Percentiles rank a stretch among this genome's conserved stretches.
These are phyloP conservation scores for Globisporangium iwayamae DNA, from an alignment of 352 stramenopile species.

Conservation along the genomic window DNA sequence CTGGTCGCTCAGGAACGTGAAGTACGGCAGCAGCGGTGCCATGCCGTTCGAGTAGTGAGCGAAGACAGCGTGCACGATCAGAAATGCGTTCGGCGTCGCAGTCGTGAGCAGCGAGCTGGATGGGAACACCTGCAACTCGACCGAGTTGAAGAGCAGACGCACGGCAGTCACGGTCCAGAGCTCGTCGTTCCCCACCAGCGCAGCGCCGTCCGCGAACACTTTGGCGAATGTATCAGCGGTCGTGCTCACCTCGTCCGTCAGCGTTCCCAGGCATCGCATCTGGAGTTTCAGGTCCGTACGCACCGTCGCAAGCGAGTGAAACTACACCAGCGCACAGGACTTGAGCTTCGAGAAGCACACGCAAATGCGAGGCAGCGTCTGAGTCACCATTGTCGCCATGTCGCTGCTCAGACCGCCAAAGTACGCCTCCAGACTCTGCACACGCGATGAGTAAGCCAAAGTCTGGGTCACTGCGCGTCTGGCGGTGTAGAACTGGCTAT, in stretches of 20 bases:
- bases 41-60: slow-evolving; percentile 39
- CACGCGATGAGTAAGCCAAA: not conserved
- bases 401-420: not conserved
- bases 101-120: not conserved
- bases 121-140: not conserved
- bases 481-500: not conserved
- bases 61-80: not conserved
- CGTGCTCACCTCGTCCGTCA: not conserved
- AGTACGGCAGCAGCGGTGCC: slow-evolving; percentile 18
- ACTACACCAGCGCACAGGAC: not conserved
- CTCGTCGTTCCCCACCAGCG: not conserved
- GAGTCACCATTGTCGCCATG: not conserved
- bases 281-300: not conserved
- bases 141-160: not conserved
- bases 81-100: not conserved
- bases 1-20: slow-evolving; percentile 18
- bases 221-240: not conserved
- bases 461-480: not conserved
- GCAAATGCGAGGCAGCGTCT: not conserved
- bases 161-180: not conserved
- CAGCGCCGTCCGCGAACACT: not conserved
- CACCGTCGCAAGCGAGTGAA: not conserved
- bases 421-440: slow-evolving; percentile 1
- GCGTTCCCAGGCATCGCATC: not conserved
- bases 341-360: not conserved